These are phyloP conservation scores for Gleditsia sinensis DNA, from an alignment of 306 rosid species.

Conservation along the genomic window DNA sequence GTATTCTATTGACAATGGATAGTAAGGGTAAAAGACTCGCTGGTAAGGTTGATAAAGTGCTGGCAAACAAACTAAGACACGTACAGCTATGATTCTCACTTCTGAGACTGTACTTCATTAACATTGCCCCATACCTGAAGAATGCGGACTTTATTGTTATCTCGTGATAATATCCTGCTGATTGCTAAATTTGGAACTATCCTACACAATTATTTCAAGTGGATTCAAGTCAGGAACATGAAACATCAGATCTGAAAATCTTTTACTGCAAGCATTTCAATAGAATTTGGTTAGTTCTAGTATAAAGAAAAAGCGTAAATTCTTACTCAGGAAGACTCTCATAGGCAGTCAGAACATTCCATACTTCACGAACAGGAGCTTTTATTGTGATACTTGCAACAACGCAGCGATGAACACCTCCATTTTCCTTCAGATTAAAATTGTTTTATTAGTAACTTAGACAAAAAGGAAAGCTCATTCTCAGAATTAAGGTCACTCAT, in stretches of 20 bases:
- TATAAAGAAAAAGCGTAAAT: constrained; percentile 21
- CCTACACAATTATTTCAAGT: constrained; percentile 50
- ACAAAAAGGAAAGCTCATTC: constrained; percentile 16
- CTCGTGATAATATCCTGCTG: constrained; percentile 84
- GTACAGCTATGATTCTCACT: constrained; percentile 16
- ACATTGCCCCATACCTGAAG: constrained; percentile 68
- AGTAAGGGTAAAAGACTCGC: constrained; percentile 2
- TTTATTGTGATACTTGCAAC: constrained; percentile 96
- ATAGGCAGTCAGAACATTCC: constrained; percentile 82
- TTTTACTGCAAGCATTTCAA: neutral
- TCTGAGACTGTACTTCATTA: constrained; percentile 3
- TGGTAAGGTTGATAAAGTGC: constrained; percentile 12
- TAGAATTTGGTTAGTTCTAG: neutral
- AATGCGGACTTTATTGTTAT: constrained; percentile 93
- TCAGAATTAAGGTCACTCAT: constrained; percentile 22
- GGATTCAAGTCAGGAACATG: constrained; percentile 23
- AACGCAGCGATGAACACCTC: constrained; percentile 97
- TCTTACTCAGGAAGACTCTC: constrained; percentile 97
- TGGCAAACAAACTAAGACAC: neutral
- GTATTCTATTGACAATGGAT: neutral
- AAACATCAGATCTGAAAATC: constrained; percentile 13
- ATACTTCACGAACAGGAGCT: constrained; percentile 90
- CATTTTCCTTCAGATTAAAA: constrained; percentile 84
- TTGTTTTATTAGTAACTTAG: constrained; percentile 28
- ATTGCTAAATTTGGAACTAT: constrained; percentile 96